These are phyloP conservation scores for Leccinum aurantiacum DNA, from an alignment of 768 basidiomycete species.

Conservation along the genomic window DNA sequence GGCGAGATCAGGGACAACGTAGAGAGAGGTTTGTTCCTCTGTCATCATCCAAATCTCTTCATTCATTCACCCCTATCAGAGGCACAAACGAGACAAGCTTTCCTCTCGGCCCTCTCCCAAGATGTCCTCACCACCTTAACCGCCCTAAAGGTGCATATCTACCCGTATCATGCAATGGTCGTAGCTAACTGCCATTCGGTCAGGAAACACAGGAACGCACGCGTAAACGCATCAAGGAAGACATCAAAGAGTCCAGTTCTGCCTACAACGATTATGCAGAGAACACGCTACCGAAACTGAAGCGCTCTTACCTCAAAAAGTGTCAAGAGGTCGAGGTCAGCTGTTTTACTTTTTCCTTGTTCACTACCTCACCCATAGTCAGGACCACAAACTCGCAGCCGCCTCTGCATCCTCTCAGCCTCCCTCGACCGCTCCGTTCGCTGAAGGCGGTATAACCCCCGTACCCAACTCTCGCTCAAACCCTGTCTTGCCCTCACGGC, in stretches of 20 bases:
- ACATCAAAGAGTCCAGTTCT: slow-evolving; percentile 73
- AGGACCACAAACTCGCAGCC: slow-evolving; percentile 66
- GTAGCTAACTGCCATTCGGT: slow-evolving; percentile 1
- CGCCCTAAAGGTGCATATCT: slow-evolving; percentile 54
- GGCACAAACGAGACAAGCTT: slow-evolving; percentile 78
- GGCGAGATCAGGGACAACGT: slow-evolving; percentile 81
- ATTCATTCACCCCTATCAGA: slow-evolving; percentile 45
- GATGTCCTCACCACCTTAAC: slow-evolving; percentile 76
- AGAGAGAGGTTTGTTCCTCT: slow-evolving; percentile 60
- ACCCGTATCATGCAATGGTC: background rate
- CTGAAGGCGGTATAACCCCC: slow-evolving; percentile 32
- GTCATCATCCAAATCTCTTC: background rate
- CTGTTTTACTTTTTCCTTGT: slow-evolving; percentile 2
- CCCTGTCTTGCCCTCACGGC: slow-evolving; percentile 46
- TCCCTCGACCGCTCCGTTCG: slow-evolving; percentile 32
- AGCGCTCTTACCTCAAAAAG: slow-evolving; percentile 77
- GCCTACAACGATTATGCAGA: slow-evolving; percentile 84
- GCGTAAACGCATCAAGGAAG: slow-evolving; percentile 89
- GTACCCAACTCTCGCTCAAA: slow-evolving; percentile 44
- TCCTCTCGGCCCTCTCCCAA: slow-evolving; percentile 63
- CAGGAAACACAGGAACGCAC: slow-evolving; percentile 91
- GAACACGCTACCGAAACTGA: slow-evolving; percentile 75
- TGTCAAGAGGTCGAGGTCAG: slow-evolving; percentile 85
- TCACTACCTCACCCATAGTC: slow-evolving; percentile 11
- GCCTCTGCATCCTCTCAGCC: slow-evolving; percentile 33